Evolutionary conservation across 1,284 basidiomycete genomes (phyloP).

Genomic region (Ustilago nuda): DNA sequence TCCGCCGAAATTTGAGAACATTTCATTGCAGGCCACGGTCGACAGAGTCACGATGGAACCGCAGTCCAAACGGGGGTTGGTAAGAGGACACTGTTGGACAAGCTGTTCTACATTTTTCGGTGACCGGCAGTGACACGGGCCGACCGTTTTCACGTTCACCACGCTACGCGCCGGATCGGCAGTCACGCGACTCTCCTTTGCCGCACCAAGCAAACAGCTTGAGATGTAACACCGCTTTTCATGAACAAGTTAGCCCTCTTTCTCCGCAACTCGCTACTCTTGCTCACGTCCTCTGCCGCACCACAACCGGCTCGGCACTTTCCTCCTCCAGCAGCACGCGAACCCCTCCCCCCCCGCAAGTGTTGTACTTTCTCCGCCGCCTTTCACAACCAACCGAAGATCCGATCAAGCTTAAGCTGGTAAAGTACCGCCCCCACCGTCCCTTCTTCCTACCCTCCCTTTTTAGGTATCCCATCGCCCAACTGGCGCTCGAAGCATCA

Average conservation of each 20-base stretch:
- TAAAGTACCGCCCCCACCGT: constrained; percentile 22
- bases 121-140: constrained; percentile 6
- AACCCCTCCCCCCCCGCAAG: neutral
- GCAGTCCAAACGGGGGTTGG: too few species aligned
- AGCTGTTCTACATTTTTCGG: neutral
- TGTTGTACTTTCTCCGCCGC: constrained; percentile 5
- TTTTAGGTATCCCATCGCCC: constrained; percentile 7
- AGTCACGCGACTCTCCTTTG: neutral
- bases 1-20: too few species aligned
- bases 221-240: constrained; percentile 12
- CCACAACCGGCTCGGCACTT: neutral
- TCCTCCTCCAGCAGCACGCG: neutral
- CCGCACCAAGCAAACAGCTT: neutral
- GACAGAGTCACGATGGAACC: too few species aligned
- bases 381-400: constrained; percentile 5
- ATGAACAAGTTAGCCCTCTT: neutral
- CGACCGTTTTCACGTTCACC: constrained; percentile 34
- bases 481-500: constrained; percentile 7
- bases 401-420: constrained; percentile 5
- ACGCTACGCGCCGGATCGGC: neutral
- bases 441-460: neutral
- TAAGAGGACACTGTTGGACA: too few species aligned
- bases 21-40: too few species aligned
- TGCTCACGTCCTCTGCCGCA: neutral
- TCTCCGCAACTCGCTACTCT: neutral